A percentile compares a stretch with the other conserved stretches of the same genome.
phyloP scores from a whole-genome alignment of 78 protist species.

The Polysphondylium violaceum region DNA sequence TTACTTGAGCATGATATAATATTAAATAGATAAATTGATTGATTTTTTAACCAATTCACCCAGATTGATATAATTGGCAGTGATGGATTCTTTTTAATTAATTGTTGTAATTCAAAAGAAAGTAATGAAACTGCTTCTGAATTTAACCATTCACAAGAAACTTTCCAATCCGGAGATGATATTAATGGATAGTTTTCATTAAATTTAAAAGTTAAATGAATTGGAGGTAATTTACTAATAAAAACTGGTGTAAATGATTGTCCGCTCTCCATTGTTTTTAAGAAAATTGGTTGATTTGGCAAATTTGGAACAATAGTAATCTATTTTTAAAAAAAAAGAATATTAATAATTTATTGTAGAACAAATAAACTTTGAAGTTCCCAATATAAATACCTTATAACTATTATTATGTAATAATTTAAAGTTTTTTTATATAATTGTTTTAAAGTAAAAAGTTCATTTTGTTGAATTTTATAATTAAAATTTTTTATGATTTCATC shows the following conservation, averaged over 20 bases:
- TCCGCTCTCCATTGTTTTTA: background rate
- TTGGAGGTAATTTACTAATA: slow-evolving; percentile 23
- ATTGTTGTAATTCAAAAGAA: background rate
- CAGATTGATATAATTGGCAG: slow-evolving; percentile 27
- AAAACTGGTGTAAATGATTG: background rate
- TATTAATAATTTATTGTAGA: background rate
- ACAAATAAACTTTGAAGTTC: background rate
- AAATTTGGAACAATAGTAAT: background rate
- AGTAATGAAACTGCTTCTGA: background rate
- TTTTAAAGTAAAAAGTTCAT: slow-evolving; percentile 12
- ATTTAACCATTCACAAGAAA: slow-evolving; percentile 12
- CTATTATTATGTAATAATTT: background rate
- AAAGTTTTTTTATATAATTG: slow-evolving; percentile 9
- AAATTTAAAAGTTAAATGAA: slow-evolving; percentile 12
- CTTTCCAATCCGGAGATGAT: background rate
- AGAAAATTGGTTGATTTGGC: background rate
- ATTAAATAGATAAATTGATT: no score
- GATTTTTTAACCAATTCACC: slow-evolving; percentile 19
- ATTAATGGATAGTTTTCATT: slow-evolving; percentile 18
- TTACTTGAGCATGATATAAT: background rate
- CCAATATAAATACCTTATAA: slow-evolving; percentile 8
- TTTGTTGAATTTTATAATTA: slow-evolving; percentile 28
- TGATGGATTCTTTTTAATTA: background rate
- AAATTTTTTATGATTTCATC: background rate
- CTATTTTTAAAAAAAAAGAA: background rate